Conservation (phyloP, 371 early-diverging fungal species). For the Mucor plumbeus region DNA sequence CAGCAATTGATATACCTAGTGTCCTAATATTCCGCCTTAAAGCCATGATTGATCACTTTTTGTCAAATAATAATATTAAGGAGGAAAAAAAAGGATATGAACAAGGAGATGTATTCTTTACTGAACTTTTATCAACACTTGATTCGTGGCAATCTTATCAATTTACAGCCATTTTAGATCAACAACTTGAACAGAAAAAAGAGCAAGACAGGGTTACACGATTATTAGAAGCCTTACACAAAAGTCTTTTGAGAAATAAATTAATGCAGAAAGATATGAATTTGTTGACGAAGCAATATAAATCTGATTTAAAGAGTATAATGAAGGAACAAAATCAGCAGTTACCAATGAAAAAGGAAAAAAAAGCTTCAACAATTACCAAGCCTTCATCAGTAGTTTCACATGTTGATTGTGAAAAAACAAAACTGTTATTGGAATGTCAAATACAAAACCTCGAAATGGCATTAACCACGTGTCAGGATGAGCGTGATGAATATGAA, state of each 20-base stretch:
- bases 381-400: background rate
- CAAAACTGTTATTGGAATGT: background rate
- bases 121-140: background rate
- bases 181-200: slow-evolving; percentile 1
- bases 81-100: background rate
- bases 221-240: slow-evolving; percentile 20
- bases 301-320: background rate
- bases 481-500: slow-evolving; percentile 32
- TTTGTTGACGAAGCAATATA: slow-evolving; percentile 12
- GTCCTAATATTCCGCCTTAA: slow-evolving; percentile 13
- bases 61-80: background rate
- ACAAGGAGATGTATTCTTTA: background rate
- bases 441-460: slow-evolving; percentile 11
- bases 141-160: slow-evolving; percentile 12
- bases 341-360: background rate
- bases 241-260: slow-evolving; percentile 15
- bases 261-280: slow-evolving; percentile 18
- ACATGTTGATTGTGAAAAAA: background rate
- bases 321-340: background rate
- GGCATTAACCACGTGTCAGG: slow-evolving; percentile 12
- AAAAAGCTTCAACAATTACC: background rate
- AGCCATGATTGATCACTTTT: slow-evolving; percentile 12
- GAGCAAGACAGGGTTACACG: slow-evolving; percentile 15
- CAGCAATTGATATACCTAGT: background rate
- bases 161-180: background rate